A percentile compares a stretch with the other conserved stretches of the same genome.
Evolutionary conservation across 2,329 filamentous ascomycete species (phyloP).

Genomic region (Fusarium nematophilum): DNA sequence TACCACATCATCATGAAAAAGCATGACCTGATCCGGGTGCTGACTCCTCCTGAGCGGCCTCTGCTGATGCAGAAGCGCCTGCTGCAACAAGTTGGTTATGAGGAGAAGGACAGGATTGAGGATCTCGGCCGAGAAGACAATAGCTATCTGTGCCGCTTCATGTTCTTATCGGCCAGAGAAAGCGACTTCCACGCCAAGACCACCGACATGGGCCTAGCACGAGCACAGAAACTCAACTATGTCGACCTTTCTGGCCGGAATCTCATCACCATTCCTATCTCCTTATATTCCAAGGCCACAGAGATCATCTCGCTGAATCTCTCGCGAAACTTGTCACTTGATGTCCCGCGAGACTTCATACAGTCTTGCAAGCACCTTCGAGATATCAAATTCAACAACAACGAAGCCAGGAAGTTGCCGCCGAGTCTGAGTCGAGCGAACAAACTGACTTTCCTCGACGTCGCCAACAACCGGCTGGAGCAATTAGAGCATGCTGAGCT

Average conservation of each 20-base stretch:
- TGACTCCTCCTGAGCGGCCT: constrained; percentile 82
- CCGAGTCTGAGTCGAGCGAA: constrained; percentile 84
- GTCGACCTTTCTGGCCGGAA: constrained; percentile 92
- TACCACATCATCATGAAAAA: constrained; percentile 97
- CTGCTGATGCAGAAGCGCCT: constrained; percentile 92
- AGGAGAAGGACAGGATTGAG: constrained; percentile 85
- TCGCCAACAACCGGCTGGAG: constrained; percentile 94
- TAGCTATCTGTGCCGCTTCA: constrained; percentile 95
- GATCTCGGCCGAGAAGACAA: constrained; percentile 97
- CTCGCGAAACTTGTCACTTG: constrained; percentile 89
- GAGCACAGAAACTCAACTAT: constrained; percentile 91
- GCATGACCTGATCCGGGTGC: constrained; percentile 86
- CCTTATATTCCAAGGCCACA: constrained; percentile 87
- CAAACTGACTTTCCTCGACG: constrained; percentile 87
- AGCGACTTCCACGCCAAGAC: constrained; percentile 76
- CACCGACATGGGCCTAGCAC: constrained; percentile 83
- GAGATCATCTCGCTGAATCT: constrained; percentile 97
- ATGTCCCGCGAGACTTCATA: constrained; percentile 96
- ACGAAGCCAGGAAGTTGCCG: constrained; percentile 89
- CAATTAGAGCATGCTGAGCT: constrained; percentile 88
- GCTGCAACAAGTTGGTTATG: constrained; percentile 91
- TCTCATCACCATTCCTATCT: constrained; percentile 93
- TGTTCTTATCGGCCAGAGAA: constrained; percentile 90
- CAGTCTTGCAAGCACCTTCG: constrained; percentile 90
- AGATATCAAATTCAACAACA: constrained; percentile 96